These are phyloP conservation scores for Pseudocercospora macadamiae DNA, from an alignment of 2,329 filamentous ascomycete species.

Conservation along the genomic window DNA sequence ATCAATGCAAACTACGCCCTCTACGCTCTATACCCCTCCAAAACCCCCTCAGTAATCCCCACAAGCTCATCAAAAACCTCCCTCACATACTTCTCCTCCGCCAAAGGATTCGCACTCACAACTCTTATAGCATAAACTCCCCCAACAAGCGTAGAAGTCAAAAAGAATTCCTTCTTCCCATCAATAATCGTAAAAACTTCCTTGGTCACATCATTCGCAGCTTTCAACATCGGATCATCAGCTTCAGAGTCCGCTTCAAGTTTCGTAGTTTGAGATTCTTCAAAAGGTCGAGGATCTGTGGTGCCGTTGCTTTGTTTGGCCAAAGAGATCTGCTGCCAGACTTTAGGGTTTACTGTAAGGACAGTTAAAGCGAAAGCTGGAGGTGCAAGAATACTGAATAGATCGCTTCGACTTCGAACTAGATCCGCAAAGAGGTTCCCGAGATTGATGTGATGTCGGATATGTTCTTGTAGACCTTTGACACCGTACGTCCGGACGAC, in stretches of 20 bases:
- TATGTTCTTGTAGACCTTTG: slow-evolving; percentile 71
- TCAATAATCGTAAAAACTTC: slow-evolving; percentile 77
- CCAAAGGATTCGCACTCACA: slow-evolving; percentile 70
- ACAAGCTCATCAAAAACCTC: slow-evolving; percentile 76
- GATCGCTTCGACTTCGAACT: slow-evolving; percentile 61
- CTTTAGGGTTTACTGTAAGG: slow-evolving; percentile 63
- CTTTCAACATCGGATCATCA: slow-evolving; percentile 50
- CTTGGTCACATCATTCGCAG: slow-evolving; percentile 70
- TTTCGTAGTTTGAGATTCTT: slow-evolving; percentile 7
- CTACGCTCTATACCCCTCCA: slow-evolving; percentile 29
- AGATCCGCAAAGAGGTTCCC: slow-evolving; percentile 71
- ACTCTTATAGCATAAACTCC: slow-evolving; percentile 79
- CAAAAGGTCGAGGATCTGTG: slow-evolving; percentile 29
- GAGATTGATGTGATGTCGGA: slow-evolving; percentile 68
- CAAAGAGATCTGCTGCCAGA: slow-evolving; percentile 32
- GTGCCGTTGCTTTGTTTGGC: slow-evolving; percentile 32
- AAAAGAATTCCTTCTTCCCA: slow-evolving; percentile 73
- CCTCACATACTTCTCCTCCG: slow-evolving; percentile 72
- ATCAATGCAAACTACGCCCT: no score
- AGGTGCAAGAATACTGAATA: slow-evolving; percentile 75
- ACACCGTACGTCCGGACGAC: slow-evolving; percentile 83
- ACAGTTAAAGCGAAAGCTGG: slow-evolving; percentile 81
- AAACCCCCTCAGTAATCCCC: slow-evolving; percentile 61
- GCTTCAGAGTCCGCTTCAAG: slow-evolving; percentile 29
- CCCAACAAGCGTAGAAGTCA: slow-evolving; percentile 76